phyloP scores from a whole-genome alignment of 2,329 filamentous ascomycete species.

The Leptographium procerum region DNA sequence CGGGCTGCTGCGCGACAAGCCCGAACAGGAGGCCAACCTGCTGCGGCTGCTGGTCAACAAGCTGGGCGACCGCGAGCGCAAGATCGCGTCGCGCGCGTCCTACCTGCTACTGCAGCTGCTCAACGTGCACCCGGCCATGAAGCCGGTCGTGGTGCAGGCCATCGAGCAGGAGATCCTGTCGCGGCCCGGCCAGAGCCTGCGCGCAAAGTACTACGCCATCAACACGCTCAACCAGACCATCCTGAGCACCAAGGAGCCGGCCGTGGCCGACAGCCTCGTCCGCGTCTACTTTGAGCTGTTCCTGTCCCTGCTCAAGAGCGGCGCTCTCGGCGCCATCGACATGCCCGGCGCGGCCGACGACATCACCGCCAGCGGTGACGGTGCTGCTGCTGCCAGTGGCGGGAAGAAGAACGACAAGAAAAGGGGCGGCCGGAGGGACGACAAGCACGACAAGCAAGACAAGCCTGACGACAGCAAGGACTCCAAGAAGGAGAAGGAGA shows the following conservation, averaged over 20 bases:
- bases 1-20: conserved; percentile 85
- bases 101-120: conserved; percentile 89
- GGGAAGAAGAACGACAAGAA: background rate
- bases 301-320: conserved; percentile 62
- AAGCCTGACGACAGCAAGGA: conserved; percentile 8
- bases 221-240: conserved; percentile 98
- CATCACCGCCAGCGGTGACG: conserved; percentile 12
- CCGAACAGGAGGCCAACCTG: conserved; percentile 92
- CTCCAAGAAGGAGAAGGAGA: conserved; percentile 21
- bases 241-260: conserved; percentile 70
- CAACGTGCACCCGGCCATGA: conserved; percentile 86
- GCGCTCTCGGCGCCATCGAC: conserved; percentile 30
- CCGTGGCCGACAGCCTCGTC: conserved; percentile 68
- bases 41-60: conserved; percentile 90
- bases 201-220: conserved; percentile 90
- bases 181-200: conserved; percentile 72
- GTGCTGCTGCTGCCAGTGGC: too few species aligned
- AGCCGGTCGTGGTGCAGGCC: conserved; percentile 69
- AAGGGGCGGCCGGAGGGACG: background rate
- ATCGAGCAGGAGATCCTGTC: conserved; percentile 85
- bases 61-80: conserved; percentile 86
- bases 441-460: conserved; percentile 5
- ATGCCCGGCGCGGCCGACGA: conserved; percentile 25
- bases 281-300: conserved; percentile 91
- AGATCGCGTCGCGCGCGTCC: conserved; percentile 87